Evolutionary conservation across 2,329 filamentous ascomycete species (phyloP).

Genomic region (Aspergillus uvarum): DNA sequence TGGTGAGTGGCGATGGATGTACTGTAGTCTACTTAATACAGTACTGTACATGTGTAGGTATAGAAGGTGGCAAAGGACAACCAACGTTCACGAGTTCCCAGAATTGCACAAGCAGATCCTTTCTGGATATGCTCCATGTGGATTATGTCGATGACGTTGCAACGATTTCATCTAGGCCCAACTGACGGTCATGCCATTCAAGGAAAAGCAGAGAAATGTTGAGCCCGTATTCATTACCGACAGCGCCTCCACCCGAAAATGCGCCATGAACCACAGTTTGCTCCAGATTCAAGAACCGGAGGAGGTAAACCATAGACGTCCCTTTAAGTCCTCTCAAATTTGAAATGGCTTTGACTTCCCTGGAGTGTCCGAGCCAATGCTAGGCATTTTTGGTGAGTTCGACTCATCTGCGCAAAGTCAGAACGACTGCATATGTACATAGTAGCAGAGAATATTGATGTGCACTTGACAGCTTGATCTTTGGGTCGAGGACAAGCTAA

Average conservation of each 20-base stretch:
- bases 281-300: conserved; percentile 1
- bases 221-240: neutral
- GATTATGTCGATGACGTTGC: neutral
- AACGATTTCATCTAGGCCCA: neutral
- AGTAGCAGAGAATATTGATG: too few relatives aligned
- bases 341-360: neutral
- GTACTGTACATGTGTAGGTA: neutral
- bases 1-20: too few relatives aligned
- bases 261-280: conserved; percentile 7
- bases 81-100: neutral
- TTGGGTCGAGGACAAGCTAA: too few relatives aligned
- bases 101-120: neutral
- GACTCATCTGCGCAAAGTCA: neutral
- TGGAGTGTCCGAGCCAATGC: neutral
- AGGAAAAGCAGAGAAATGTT: neutral
- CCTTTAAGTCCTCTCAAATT: neutral
- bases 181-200: neutral
- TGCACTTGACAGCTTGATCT: too few relatives aligned
- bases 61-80: neutral
- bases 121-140: neutral
- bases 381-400: neutral
- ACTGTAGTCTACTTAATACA: too few relatives aligned
- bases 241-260: neutral
- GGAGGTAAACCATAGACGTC: neutral
- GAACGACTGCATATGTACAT: too few relatives aligned